phyloP scores from a whole-genome alignment of 176 grass and related monocot species.

The Carex myosuroides region DNA sequence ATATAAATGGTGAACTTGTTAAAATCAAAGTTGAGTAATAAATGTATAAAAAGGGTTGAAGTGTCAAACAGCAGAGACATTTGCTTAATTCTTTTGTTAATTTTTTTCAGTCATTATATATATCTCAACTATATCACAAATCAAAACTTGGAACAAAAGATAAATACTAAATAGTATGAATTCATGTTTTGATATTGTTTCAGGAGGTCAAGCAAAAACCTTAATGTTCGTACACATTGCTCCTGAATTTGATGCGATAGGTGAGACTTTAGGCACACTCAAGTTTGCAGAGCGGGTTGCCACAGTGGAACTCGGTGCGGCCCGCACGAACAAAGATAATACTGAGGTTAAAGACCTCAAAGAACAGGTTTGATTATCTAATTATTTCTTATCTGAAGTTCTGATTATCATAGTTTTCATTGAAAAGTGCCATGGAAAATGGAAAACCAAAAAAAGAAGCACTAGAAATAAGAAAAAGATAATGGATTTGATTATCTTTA shows the following conservation, averaged over 20 bases:
- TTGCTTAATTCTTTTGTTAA: background rate
- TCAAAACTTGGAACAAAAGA: background rate
- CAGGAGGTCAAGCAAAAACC: slow-evolving; percentile 95
- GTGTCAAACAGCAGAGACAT: background rate
- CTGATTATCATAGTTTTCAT: background rate
- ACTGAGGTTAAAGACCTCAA: slow-evolving; percentile 64
- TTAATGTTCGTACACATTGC: slow-evolving; percentile 96
- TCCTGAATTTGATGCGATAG: slow-evolving; percentile 47
- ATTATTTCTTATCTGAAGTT: background rate
- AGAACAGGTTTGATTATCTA: slow-evolving; percentile 50
- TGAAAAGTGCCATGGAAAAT: background rate
- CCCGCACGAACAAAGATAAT: slow-evolving; percentile 64
- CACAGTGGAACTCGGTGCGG: slow-evolving; percentile 67
- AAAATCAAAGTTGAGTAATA: background rate
- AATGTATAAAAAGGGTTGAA: background rate
- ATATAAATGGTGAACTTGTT: background rate
- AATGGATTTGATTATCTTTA: background rate
- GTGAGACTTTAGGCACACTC: slow-evolving; percentile 76
- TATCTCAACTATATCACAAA: background rate
- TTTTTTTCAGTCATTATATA: background rate
- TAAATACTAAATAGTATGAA: background rate
- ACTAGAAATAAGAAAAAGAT: background rate
- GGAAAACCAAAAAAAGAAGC: background rate
- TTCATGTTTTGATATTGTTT: slow-evolving; percentile 22
- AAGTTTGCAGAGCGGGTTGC: slow-evolving; percentile 88